These are phyloP conservation scores for Carnegiea gigantea DNA, from an alignment of 179 eudicot genomes.

Conservation along the genomic window DNA sequence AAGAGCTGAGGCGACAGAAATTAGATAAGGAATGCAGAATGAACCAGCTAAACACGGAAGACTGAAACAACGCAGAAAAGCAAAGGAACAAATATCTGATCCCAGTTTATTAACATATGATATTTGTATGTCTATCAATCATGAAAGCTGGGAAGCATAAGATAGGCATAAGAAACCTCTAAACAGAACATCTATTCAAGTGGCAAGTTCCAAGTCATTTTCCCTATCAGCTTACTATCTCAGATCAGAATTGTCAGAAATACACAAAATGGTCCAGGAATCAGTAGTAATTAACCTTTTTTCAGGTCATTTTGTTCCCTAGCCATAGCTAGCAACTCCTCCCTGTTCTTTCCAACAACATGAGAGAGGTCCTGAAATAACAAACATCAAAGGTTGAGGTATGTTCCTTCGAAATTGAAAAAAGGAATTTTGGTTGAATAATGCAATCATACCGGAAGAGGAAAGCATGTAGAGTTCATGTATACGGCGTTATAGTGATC, in stretches of 20 bases:
- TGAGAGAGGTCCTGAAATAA: slow-evolving; percentile 82
- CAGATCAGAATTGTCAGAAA: slow-evolving; percentile 1
- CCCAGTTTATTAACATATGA: background rate
- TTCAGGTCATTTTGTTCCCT: slow-evolving; percentile 64
- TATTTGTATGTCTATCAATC: background rate
- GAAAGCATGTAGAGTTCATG: slow-evolving; percentile 93
- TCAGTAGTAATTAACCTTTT: slow-evolving; percentile 51
- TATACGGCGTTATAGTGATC: slow-evolving; percentile 71
- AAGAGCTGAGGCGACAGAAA: slow-evolving; percentile 38
- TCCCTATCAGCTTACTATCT: slow-evolving; percentile 4
- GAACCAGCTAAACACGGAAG: slow-evolving; percentile 16
- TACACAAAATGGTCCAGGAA: background rate
- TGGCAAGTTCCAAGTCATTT: background rate
- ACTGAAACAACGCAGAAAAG: slow-evolving; percentile 8
- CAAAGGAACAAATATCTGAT: background rate
- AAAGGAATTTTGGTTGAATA: slow-evolving; percentile 2
- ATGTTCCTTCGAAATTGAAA: background rate
- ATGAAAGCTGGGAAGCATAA: background rate
- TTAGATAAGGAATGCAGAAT: slow-evolving; percentile 10
- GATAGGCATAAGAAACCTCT: background rate
- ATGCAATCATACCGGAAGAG: slow-evolving; percentile 81
- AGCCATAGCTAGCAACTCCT: slow-evolving; percentile 96
- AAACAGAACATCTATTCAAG: background rate
- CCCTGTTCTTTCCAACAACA: slow-evolving; percentile 89
- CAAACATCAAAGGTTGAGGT: slow-evolving; percentile 13